These are phyloP conservation scores for Trichoderma reesei DNA, from an alignment of 495 filamentous ascomycete species.

Conservation along the genomic window DNA sequence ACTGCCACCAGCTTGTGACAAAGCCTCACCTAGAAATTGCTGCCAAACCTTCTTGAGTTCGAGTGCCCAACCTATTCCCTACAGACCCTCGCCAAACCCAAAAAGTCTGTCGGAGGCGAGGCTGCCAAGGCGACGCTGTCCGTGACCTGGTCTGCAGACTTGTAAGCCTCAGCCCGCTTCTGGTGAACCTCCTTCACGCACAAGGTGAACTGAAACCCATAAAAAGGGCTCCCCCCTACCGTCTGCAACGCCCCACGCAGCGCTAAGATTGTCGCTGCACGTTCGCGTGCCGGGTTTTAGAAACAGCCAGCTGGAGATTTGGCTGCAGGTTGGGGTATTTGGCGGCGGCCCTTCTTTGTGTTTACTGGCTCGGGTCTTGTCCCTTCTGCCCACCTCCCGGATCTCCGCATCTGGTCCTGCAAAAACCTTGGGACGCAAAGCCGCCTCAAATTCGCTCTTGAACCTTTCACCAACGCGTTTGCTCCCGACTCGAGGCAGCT, in stretches of 20 bases:
- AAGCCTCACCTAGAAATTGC: no score
- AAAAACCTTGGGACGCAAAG: conserved; percentile 1
- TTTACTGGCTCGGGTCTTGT: neutral
- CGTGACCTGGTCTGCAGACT: no score
- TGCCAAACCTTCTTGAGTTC: no score
- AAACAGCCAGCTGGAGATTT: neutral
- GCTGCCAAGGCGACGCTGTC: neutral
- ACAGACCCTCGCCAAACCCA: no score
- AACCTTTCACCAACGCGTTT: neutral
- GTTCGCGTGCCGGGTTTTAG: conserved; percentile 1
- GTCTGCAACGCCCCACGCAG: conserved; percentile 6
- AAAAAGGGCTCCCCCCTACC: neutral
- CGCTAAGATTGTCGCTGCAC: conserved; percentile 8
- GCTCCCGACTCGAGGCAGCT: neutral
- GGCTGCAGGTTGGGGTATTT: conserved; percentile 5
- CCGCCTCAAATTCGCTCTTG: neutral
- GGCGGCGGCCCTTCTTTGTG: neutral
- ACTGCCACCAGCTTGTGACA: no score
- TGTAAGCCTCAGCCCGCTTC: neutral
- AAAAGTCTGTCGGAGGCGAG: no score
- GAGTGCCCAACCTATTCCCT: no score
- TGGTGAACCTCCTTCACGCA: neutral
- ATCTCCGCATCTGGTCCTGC: conserved; percentile 5
- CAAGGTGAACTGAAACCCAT: neutral
- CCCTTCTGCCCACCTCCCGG: neutral